phyloP scores from a whole-genome alignment of 805 yeast genomes.

The Phaffomyces opuntiae region DNA sequence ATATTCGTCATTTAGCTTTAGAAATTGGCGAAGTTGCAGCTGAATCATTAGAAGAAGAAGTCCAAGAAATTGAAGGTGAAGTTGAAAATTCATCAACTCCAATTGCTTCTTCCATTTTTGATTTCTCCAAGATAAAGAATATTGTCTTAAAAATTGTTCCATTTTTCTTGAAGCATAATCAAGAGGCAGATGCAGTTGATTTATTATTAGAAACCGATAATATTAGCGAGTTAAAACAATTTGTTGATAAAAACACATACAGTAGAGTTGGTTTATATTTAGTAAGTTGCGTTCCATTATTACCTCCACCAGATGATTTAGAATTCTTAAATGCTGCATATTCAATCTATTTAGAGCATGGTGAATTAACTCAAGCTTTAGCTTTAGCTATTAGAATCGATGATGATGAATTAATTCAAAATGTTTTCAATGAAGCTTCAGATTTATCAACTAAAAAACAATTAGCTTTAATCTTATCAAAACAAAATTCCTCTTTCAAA shows the following conservation, averaged over 20 bases:
- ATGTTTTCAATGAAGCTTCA: slow-evolving; percentile 74
- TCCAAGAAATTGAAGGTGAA: slow-evolving; percentile 14
- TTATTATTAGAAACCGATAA: slow-evolving; percentile 82
- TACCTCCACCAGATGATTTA: slow-evolving; percentile 91
- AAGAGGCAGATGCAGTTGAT: slow-evolving; percentile 98
- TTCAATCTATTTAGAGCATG: slow-evolving; percentile 71
- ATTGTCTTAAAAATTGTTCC: slow-evolving; percentile 79
- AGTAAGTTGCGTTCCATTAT: slow-evolving; percentile 92
- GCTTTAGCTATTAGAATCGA: slow-evolving; percentile 85
- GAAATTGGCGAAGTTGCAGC: slow-evolving; percentile 89
- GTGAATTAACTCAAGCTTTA: slow-evolving; percentile 83
- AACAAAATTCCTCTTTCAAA: slow-evolving; percentile 78
- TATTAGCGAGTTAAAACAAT: slow-evolving; percentile 74
- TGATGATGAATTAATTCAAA: slow-evolving; percentile 65
- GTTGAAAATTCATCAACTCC: slow-evolving; percentile 3
- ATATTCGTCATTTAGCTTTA: slow-evolving; percentile 88
- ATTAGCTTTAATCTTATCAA: slow-evolving; percentile 81
- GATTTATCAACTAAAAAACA: slow-evolving; percentile 79
- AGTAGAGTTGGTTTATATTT: slow-evolving; percentile 89
- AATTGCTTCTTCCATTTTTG: slow-evolving; percentile 15
- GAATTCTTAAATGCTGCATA: slow-evolving; percentile 84
- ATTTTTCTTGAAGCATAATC: slow-evolving; percentile 86
- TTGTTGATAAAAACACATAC: slow-evolving; percentile 77
- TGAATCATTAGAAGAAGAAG: slow-evolving; percentile 38
- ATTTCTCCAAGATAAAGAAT: slow-evolving; percentile 41